Evolutionary conservation across 352 stramenopile species (phyloP).

Genomic region (Thalassiosira ordinaria): DNA sequence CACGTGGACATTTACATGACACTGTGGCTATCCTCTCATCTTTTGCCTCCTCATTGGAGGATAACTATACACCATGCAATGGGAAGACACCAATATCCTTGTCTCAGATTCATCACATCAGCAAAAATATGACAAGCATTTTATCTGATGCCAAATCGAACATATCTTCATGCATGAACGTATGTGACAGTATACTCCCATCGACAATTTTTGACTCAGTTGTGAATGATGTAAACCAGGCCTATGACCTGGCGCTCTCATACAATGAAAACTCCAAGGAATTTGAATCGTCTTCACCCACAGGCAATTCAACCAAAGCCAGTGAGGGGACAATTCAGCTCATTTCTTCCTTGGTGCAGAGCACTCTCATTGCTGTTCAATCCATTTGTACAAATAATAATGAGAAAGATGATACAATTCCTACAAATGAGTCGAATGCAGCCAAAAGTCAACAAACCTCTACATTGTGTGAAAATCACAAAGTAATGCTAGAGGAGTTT

Average conservation of each 20-base stretch:
- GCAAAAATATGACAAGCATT: constrained; percentile 24
- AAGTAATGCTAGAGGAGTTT: constrained; percentile 61
- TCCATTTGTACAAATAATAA: constrained; percentile 26
- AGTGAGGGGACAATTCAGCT: constrained; percentile 35
- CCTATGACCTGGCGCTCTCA: constrained; percentile 21
- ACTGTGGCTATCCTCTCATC: constrained; percentile 51
- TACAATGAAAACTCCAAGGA: constrained; percentile 24
- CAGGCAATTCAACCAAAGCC: neutral
- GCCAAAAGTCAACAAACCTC: constrained; percentile 21
- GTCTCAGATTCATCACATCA: constrained; percentile 40
- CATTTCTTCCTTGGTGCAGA: constrained; percentile 60
- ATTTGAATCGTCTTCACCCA: constrained; percentile 17
- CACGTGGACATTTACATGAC: constrained; percentile 42
- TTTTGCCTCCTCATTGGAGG: constrained; percentile 52
- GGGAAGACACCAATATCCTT: constrained; percentile 45
- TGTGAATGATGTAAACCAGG: constrained; percentile 43
- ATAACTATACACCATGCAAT: constrained; percentile 42
- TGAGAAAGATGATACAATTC: constrained; percentile 9
- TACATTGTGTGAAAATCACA: constrained; percentile 55
- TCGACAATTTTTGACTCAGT: constrained; percentile 65
- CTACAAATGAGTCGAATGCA: constrained; percentile 20
- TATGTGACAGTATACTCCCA: constrained; percentile 52
- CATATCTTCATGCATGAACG: constrained; percentile 53
- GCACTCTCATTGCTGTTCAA: constrained; percentile 58
- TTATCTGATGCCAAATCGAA: constrained; percentile 47